These are phyloP conservation scores for Heracleum sosnowskyi DNA, from an alignment of 129 eudicot species.

Conservation along the genomic window DNA sequence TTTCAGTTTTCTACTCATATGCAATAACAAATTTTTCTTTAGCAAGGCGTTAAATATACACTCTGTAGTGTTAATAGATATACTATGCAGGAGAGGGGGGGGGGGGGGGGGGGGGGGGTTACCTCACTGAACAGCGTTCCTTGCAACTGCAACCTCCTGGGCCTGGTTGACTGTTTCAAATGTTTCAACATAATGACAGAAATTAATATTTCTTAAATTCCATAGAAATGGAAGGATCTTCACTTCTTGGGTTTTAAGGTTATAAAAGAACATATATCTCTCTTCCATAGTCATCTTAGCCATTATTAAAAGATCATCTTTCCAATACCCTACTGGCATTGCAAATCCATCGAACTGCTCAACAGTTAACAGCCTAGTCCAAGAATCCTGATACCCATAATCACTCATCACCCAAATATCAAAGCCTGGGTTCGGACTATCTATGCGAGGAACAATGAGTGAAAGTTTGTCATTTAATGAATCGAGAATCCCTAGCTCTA, in stretches of 20 bases:
- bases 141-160: not conserved
- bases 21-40: not conserved
- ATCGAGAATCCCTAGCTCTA: not conserved
- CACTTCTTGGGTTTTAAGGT: not conserved
- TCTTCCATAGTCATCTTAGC: not conserved
- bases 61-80: not conserved
- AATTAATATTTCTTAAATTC: not conserved
- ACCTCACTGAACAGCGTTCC: not conserved
- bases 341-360: not conserved
- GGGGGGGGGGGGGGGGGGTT: not conserved
- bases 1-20: not conserved
- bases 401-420: conserved; percentile 5
- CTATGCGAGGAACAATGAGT: not conserved
- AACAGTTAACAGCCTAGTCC: conserved; percentile 2
- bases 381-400: not conserved
- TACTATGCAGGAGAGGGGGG: not conserved
- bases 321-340: not conserved
- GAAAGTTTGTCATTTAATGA: not conserved
- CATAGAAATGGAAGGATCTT: not conserved
- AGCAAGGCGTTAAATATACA: not conserved
- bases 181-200: conserved; percentile 5
- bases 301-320: not conserved
- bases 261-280: not conserved
- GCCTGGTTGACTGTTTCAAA: not conserved
- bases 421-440: not conserved